phyloP scores from a whole-genome alignment of 345 rosid genomes.

The Eucalyptus victrix region DNA sequence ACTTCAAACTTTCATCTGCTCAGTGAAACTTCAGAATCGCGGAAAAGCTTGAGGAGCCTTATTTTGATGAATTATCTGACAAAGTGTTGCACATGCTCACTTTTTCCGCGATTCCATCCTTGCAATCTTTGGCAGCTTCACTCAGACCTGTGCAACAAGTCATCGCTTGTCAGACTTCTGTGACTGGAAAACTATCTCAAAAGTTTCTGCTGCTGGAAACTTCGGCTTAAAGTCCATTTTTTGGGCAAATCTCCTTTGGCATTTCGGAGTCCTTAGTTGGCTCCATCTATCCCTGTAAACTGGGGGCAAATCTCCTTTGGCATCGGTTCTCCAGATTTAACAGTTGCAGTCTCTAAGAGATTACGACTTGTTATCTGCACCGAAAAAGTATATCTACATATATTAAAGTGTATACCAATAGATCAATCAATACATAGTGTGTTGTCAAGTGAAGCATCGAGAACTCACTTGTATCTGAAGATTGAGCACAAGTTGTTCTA shows the following conservation, averaged over 20 bases:
- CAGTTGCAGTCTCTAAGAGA: neutral
- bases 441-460: neutral
- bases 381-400: neutral
- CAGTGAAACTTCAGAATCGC: conserved; percentile 11
- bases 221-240: conserved; percentile 14
- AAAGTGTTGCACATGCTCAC: neutral
- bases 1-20: neutral
- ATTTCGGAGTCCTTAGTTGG: conserved; percentile 15
- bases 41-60: conserved; percentile 39
- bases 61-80: neutral
- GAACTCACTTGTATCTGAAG: neutral
- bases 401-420: conserved; percentile 18
- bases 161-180: neutral
- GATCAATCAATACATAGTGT: conserved; percentile 1
- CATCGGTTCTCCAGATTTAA: conserved; percentile 13
- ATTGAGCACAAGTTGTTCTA: neutral
- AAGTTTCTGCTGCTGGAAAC: neutral
- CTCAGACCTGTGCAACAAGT: neutral
- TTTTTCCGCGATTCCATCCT: neutral
- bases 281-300: conserved; percentile 18
- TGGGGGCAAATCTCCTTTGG: conserved; percentile 41
- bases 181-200: neutral
- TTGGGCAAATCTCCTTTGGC: conserved; percentile 72
- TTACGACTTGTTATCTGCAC: neutral
- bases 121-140: neutral